A percentile compares a stretch with the other conserved stretches of the same genome.
These are phyloP conservation scores for Balansia obtecta DNA, from an alignment of 2,329 filamentous ascomycete genomes.

Conservation along the genomic window DNA sequence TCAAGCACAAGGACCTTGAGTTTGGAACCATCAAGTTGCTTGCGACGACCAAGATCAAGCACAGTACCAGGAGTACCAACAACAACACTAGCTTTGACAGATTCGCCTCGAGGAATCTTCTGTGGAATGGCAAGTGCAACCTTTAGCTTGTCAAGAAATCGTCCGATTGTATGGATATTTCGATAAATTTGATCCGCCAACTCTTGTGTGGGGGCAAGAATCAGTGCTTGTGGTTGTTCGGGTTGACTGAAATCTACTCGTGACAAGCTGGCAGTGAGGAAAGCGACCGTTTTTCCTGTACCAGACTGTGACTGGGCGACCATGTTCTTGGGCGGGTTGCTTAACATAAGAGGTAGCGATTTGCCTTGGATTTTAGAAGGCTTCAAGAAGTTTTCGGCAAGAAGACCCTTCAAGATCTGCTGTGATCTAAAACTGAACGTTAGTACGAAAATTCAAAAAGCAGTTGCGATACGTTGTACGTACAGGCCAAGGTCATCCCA, in stretches of 20 bases:
- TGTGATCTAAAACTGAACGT: conserved; percentile 18
- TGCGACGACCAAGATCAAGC: conserved; percentile 70
- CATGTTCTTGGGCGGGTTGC: conserved; percentile 81
- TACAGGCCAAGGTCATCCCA: conserved; percentile 8
- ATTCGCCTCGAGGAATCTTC: conserved; percentile 52
- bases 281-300: conserved; percentile 95
- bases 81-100: conserved; percentile 65
- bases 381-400: conserved; percentile 77
- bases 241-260: conserved; percentile 64
- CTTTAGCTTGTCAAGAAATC: conserved; percentile 63
- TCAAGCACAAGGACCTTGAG: conserved; percentile 83
- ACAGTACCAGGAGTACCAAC: conserved; percentile 92
- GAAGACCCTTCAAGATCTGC: conserved; percentile 63
- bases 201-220: conserved; percentile 86
- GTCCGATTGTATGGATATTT: conserved; percentile 72
- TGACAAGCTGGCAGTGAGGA: conserved; percentile 82
- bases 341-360: conserved; percentile 78
- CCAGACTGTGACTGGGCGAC: conserved; percentile 99
- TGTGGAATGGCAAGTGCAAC: conserved; percentile 79
- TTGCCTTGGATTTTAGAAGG: conserved; percentile 97
- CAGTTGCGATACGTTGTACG: neutral
- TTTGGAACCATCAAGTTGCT: conserved; percentile 57
- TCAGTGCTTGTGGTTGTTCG: conserved; percentile 68
- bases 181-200: conserved; percentile 87
- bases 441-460: neutral